Base-by-base conservation (phyloP, 2,329 filamentous ascomycete genomes). In the Diaporthe caulivora region DNA sequence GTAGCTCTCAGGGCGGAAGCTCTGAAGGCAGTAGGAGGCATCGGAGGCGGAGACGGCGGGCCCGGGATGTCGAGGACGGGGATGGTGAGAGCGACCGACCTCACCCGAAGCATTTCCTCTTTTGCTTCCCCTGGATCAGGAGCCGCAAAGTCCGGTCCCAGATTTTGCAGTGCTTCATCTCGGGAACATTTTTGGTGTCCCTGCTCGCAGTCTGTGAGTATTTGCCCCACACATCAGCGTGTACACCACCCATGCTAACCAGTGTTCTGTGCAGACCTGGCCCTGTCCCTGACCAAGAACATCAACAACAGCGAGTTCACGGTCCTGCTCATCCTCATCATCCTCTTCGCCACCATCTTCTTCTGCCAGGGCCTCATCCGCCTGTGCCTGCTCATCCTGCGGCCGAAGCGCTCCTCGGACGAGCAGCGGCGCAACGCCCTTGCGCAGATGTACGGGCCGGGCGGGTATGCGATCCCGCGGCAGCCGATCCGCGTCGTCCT, bases 301-400 rank as follows among this genome's bases (percentile, higher is more conserved):
- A 86, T 91, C 74, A 85, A 89, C 67, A 89, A 89, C 54, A 90
- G 90, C 80, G 93, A 95, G 81, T 92, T 97, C 79, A 93, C 95
- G 78, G 90, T 97, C 74, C 86, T 97, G 70, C 88, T 97, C 74
- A 92, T 97, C 72, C 87, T 98, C 70, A 87, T 95, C 76, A 92
- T 97, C 72, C 84, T 97, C 68, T 85, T 92, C 69, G 88, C 92
- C 44, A 92, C 92, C 2, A 90, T 96, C 76, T 91, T 97, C 83
- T 97, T 97, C 86, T 93, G 91, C 79, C 94, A 97, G 82, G 90
- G 92, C 54, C 84, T 97, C 21, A 89, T 97, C 72, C 91, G 93
- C 24, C 87, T 97, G 5, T 92, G 90, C 81, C 88, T 97, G 83
- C 82, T 93, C 62, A 82, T 92, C 18, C 83, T 91, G 71, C 87